phyloP scores from a whole-genome alignment of 768 basidiomycete species.

The Suillus luteus region DNA sequence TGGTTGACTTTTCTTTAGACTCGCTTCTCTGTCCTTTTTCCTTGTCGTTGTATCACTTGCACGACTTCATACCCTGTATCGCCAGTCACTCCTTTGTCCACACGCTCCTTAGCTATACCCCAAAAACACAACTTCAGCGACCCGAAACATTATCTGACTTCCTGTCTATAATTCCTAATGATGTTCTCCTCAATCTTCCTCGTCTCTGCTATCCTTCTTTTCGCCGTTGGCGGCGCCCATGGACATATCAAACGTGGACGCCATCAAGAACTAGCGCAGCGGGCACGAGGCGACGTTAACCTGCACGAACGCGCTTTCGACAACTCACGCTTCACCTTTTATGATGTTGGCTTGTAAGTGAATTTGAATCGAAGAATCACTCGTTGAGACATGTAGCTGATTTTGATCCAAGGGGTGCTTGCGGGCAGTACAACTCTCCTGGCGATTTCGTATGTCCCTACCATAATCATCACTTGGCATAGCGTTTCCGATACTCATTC shows the following conservation, averaged over 20 bases:
- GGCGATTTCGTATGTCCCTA: slow-evolving; percentile 42
- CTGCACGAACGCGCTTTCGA: slow-evolving; percentile 37
- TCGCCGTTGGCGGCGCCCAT: slow-evolving; percentile 34
- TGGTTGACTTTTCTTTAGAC: not conserved
- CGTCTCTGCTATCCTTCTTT: slow-evolving; percentile 36
- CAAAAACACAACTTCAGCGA: not conserved
- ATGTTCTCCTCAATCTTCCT: slow-evolving; percentile 32
- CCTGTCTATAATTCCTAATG: slow-evolving; percentile 15
- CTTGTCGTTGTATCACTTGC: not conserved
- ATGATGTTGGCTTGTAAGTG: slow-evolving; percentile 51
- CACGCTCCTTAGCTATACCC: not conserved
- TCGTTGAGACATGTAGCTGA: slow-evolving; percentile 10
- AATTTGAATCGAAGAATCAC: slow-evolving; percentile 8
- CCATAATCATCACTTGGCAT: not conserved
- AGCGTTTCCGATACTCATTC: slow-evolving; percentile 48
- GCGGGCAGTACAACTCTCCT: slow-evolving; percentile 43
- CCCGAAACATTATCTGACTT: no score
- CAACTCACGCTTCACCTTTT: slow-evolving; percentile 51
- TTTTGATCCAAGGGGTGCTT: slow-evolving; percentile 49
- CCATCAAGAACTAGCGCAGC: slow-evolving; percentile 50
- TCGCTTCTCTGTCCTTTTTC: not conserved
- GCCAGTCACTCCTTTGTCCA: not conserved
- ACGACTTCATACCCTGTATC: not conserved
- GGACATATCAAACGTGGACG: slow-evolving; percentile 28
- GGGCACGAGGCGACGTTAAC: slow-evolving; percentile 41